These are phyloP conservation scores for Porcisia hertigi DNA, from an alignment of 208 protist species.

Conservation along the genomic window DNA sequence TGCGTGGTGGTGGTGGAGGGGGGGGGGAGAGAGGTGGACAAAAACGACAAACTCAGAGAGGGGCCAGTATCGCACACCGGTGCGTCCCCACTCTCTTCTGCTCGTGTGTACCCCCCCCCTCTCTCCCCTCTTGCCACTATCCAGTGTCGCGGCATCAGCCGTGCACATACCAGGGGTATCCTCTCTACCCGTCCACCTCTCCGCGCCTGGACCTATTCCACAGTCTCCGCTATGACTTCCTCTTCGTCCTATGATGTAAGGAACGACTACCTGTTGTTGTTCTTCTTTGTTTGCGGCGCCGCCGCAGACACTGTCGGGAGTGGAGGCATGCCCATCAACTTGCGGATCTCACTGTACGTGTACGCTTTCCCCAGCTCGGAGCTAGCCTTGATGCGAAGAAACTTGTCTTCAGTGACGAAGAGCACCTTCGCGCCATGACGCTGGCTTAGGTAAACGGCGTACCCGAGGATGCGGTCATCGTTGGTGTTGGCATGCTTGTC, in stretches of 20 bases:
- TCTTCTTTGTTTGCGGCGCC: background rate
- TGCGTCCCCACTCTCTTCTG: background rate
- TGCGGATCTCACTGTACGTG: slow-evolving; percentile 46
- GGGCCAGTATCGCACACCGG: background rate
- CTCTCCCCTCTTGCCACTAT: too few species aligned
- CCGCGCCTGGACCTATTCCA: background rate
- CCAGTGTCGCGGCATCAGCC: background rate
- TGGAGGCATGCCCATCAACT: slow-evolving; percentile 35
- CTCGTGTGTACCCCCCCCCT: background rate
- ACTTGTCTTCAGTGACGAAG: slow-evolving; percentile 86
- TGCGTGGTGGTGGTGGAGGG: too few species aligned
- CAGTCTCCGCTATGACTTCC: background rate
- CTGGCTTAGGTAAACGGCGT: slow-evolving; percentile 68
- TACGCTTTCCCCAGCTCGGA: slow-evolving; percentile 61
- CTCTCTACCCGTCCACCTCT: background rate
- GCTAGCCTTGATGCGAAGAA: slow-evolving; percentile 73
- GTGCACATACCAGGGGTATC: background rate
- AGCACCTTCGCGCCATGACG: slow-evolving; percentile 37
- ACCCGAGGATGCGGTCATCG: slow-evolving; percentile 84
- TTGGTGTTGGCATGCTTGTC: slow-evolving; percentile 50
- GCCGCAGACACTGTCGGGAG: background rate
- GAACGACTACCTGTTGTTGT: background rate
- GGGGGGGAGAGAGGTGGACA: too few species aligned
- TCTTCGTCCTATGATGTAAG: background rate
- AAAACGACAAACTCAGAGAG: background rate